Conservation (phyloP, 2,329 filamentous ascomycete genomes). For the Stachybotrys chartarum region DNA sequence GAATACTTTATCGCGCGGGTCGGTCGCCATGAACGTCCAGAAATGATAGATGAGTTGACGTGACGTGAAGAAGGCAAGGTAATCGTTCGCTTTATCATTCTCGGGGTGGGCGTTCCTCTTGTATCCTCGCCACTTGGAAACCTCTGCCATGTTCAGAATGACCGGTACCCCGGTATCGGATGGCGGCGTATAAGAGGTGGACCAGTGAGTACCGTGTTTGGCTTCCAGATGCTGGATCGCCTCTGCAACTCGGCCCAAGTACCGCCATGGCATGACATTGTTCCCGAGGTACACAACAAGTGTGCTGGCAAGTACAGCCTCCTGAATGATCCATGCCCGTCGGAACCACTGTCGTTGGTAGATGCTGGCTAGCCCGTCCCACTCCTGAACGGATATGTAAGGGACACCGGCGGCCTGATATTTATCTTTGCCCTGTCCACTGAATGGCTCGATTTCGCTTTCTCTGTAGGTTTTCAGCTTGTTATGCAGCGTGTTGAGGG, state of each 20-base stretch:
- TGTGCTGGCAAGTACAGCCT: slow-evolving; percentile 13
- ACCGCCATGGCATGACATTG: slow-evolving; percentile 7
- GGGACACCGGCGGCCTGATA: slow-evolving; percentile 12
- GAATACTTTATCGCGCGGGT: slow-evolving; percentile 17
- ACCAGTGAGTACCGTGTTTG: slow-evolving; percentile 7
- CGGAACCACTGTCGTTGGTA: slow-evolving; percentile 19
- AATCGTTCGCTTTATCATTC: slow-evolving; percentile 2
- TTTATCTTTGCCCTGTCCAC: slow-evolving; percentile 10
- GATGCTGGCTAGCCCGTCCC: slow-evolving; percentile 12
- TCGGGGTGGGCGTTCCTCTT: slow-evolving; percentile 2
- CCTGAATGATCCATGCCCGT: slow-evolving; percentile 19
- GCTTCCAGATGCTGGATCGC: slow-evolving; percentile 10
- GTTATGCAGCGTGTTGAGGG: slow-evolving; percentile 5
- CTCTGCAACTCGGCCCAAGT: slow-evolving; percentile 11
- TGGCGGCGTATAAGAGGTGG: slow-evolving; percentile 8
- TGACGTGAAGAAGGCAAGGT: slow-evolving; percentile 8
- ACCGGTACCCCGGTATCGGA: slow-evolving; percentile 12
- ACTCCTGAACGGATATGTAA: slow-evolving; percentile 7
- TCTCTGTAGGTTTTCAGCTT: slow-evolving; percentile 8
- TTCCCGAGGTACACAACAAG: slow-evolving; percentile 16
- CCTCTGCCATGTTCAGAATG: slow-evolving; percentile 16
- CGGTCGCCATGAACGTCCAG: slow-evolving; percentile 16
- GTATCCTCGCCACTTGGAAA: slow-evolving; percentile 12
- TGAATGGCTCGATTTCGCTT: slow-evolving; percentile 12
- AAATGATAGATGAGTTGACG: slow-evolving; percentile 10